Percentiles rank a stretch among this genome's conserved stretches.
phyloP scores from a whole-genome alignment of 2,329 filamentous ascomycete genomes.

The Fusarium humuli region DNA sequence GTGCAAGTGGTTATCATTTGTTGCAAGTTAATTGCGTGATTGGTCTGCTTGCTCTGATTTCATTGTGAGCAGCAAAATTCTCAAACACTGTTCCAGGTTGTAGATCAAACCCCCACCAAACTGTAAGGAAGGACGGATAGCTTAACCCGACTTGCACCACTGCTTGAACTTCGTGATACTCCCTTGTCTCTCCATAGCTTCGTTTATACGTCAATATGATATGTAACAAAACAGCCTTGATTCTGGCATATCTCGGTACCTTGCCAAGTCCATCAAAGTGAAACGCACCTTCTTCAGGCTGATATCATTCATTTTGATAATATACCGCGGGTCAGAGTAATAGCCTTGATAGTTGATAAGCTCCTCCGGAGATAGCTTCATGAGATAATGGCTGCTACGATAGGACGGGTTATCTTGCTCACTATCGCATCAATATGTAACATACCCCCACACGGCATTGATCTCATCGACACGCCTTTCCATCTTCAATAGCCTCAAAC shows the following conservation, averaged over 20 bases:
- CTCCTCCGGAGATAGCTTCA: neutral
- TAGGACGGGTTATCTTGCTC: constrained; percentile 1
- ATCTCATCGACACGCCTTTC: constrained; percentile 10
- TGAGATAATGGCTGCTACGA: constrained; percentile 5
- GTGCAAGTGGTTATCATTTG: constrained; percentile 13
- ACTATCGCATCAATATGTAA: constrained; percentile 7
- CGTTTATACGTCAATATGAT: neutral
- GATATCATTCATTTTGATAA: neutral
- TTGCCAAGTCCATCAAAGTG: neutral
- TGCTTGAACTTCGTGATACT: neutral
- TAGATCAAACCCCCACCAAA: neutral
- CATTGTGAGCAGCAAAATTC: neutral
- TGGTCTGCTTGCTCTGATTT: neutral
- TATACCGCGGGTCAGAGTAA: neutral
- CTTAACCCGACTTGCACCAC: neutral
- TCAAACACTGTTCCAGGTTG: neutral
- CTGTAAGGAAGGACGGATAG: neutral
- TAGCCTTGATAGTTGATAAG: neutral
- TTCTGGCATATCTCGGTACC: neutral
- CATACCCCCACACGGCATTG: constrained; percentile 24
- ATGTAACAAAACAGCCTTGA: neutral
- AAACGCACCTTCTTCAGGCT: neutral
- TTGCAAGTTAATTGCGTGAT: constrained; percentile 8
- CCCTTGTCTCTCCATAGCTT: neutral
- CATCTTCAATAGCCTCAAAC: constrained; percentile 39